A percentile compares a stretch with the other conserved stretches of the same genome.
Conservation (phyloP, 2,329 filamentous ascomycete genomes). For the Macroventuria anomochaeta region DNA sequence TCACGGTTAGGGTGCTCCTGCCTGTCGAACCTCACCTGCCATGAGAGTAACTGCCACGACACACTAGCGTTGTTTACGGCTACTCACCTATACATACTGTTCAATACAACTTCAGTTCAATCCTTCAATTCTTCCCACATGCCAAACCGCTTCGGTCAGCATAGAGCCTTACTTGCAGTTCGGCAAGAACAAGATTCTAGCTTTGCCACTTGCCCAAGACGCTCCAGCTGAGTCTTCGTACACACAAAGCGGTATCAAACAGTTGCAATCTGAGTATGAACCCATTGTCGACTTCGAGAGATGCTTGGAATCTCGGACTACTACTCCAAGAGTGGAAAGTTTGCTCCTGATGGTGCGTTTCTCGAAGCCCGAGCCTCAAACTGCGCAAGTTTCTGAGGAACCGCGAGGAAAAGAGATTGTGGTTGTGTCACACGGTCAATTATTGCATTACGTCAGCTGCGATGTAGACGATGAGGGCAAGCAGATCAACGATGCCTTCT, state of each 20-base stretch:
- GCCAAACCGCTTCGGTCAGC: slow-evolving; percentile 72
- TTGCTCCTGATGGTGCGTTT: background rate
- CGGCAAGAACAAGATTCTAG: slow-evolving; percentile 5
- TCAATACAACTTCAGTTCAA: too few species aligned
- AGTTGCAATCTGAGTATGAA: slow-evolving; percentile 5
- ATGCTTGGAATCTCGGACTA: slow-evolving; percentile 10
- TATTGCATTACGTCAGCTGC: background rate
- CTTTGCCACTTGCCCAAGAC: slow-evolving; percentile 17
- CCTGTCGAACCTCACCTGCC: too few species aligned
- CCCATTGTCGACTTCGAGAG: slow-evolving; percentile 7
- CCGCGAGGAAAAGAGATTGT: background rate
- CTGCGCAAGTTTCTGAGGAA: background rate
- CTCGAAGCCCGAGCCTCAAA: background rate
- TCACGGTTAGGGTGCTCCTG: too few species aligned
- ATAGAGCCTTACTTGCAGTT: slow-evolving; percentile 60
- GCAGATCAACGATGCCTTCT: slow-evolving; percentile 2
- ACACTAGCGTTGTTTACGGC: too few species aligned
- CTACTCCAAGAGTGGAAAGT: slow-evolving; percentile 6
- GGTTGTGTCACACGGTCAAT: background rate
- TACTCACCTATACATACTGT: too few species aligned
- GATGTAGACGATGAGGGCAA: background rate
- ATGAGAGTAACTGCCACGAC: too few species aligned
- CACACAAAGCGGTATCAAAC: slow-evolving; percentile 10
- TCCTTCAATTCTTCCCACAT: too few species aligned
- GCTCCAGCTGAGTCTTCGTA: slow-evolving; percentile 13